These are phyloP conservation scores for Exserohilum rostratum DNA, from an alignment of 2,329 filamentous ascomycete species.

Conservation along the genomic window DNA sequence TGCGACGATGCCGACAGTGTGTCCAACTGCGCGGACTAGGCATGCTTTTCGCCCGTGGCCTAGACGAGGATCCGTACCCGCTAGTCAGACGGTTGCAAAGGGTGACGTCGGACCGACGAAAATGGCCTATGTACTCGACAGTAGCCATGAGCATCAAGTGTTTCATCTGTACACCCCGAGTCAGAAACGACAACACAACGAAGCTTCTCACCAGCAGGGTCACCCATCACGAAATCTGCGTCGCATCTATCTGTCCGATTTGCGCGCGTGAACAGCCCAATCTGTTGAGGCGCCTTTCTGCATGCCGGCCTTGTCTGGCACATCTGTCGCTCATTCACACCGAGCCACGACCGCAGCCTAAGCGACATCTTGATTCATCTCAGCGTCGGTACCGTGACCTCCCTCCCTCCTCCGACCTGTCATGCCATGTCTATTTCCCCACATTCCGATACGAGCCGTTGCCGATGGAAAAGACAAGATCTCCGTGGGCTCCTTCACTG, in stretches of 20 bases:
- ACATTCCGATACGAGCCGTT: slow-evolving; percentile 4
- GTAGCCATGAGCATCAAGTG: too few species aligned
- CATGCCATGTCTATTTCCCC: neutral
- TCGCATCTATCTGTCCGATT: neutral
- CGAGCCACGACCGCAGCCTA: slow-evolving; percentile 1
- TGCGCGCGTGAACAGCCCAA: neutral
- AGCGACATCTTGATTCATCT: neutral
- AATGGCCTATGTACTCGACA: neutral
- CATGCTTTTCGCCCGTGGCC: neutral
- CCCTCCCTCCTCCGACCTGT: neutral
- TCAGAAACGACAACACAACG: too few species aligned
- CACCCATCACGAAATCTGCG: neutral
- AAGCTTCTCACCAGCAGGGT: neutral
- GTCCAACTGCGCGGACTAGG: neutral
- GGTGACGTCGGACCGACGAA: neutral
- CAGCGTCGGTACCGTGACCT: neutral
- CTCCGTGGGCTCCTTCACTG: neutral
- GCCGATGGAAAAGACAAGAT: neutral
- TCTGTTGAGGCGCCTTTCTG: slow-evolving; percentile 9
- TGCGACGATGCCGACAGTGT: slow-evolving; percentile 1
- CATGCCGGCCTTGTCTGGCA: slow-evolving; percentile 4
- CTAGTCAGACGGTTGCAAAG: neutral
- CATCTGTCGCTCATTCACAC: neutral
- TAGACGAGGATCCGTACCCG: neutral
- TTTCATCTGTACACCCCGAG: too few species aligned